Conservation (phyloP, 2,329 filamentous ascomycete species). For the Calonectria montana region DNA sequence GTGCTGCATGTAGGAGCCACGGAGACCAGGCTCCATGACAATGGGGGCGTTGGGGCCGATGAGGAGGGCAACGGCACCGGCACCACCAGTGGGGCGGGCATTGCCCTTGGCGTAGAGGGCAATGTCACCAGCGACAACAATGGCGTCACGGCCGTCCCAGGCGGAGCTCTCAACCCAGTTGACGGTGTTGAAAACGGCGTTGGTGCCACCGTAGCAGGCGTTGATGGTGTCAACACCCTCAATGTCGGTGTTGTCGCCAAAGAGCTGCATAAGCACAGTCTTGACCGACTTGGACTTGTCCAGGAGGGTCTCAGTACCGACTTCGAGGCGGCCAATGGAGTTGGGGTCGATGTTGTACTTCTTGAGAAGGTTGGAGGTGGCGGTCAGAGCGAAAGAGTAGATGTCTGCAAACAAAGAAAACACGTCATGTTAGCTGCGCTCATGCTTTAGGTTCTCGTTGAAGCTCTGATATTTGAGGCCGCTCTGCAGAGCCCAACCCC, state of each 20-base stretch:
- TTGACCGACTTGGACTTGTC: slow-evolving; percentile 95
- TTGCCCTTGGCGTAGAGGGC: slow-evolving; percentile 87
- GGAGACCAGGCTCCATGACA: slow-evolving; percentile 81
- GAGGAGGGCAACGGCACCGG: slow-evolving; percentile 82
- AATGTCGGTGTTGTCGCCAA: slow-evolving; percentile 84
- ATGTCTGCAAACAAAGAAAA: slow-evolving; percentile 69
- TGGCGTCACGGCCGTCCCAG: slow-evolving; percentile 86
- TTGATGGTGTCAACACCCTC: slow-evolving; percentile 88
- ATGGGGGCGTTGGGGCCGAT: slow-evolving; percentile 83
- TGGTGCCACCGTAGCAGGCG: slow-evolving; percentile 89
- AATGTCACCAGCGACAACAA: slow-evolving; percentile 85
- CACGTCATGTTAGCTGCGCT: slow-evolving; percentile 26
- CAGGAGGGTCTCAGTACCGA: slow-evolving; percentile 86
- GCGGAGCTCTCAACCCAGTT: slow-evolving; percentile 90
- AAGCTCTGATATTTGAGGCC: not conserved
- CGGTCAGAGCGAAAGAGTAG: slow-evolving; percentile 87
- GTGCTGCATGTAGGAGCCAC: slow-evolving; percentile 84
- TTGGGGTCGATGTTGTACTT: slow-evolving; percentile 87
- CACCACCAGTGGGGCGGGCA: slow-evolving; percentile 84
- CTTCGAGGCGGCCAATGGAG: slow-evolving; percentile 83
- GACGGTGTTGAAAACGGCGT: slow-evolving; percentile 83
- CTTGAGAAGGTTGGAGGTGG: slow-evolving; percentile 79
- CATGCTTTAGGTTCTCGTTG: not conserved
- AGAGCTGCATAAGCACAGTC: slow-evolving; percentile 88
- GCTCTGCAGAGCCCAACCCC: not conserved